Conservation (phyloP, 164 flowering plant species). For the Stephania japonica region DNA sequence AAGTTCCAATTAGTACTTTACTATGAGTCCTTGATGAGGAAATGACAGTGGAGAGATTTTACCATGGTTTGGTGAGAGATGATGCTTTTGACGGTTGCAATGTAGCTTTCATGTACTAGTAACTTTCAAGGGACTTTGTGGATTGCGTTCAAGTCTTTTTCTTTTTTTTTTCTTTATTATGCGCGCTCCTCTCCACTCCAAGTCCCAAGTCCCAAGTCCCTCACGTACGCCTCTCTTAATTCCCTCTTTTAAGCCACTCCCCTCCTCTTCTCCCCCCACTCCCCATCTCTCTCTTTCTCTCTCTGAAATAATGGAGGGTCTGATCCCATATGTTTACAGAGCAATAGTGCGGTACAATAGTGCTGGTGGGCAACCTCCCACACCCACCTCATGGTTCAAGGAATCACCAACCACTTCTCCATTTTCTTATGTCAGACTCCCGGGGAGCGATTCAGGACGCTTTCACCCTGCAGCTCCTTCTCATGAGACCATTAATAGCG, state of each 20-base stretch:
- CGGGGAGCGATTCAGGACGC: slow-evolving; percentile 3
- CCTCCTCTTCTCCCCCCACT: too few species aligned
- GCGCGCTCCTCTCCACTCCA: neutral
- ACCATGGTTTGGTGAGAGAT: slow-evolving; percentile 4
- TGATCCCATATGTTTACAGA: slow-evolving; percentile 8
- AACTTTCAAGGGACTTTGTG: slow-evolving; percentile 5
- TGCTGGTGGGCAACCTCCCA: slow-evolving; percentile 9
- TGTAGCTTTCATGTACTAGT: slow-evolving; percentile 1
- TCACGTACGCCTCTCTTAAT: neutral
- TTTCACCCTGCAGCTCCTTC: slow-evolving; percentile 2
- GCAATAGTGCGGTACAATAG: slow-evolving; percentile 4
- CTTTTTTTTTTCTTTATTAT: too few species aligned
- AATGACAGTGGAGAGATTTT: neutral
- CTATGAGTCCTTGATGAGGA: neutral
- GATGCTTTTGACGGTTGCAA: neutral
- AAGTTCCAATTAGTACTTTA: neutral
- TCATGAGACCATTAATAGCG: neutral
- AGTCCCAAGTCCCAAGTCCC: neutral
- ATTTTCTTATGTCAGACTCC: neutral
- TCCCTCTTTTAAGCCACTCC: neutral
- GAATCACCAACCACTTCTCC: neutral
- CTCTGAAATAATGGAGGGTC: slow-evolving; percentile 17
- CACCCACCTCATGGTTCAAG: neutral
- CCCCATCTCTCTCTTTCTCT: too few species aligned
- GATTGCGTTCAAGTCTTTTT: slow-evolving; percentile 7